Evolutionary conservation across 1,139 yeast genomes (phyloP).

Genomic region (Yamadazyma diospyri): DNA sequence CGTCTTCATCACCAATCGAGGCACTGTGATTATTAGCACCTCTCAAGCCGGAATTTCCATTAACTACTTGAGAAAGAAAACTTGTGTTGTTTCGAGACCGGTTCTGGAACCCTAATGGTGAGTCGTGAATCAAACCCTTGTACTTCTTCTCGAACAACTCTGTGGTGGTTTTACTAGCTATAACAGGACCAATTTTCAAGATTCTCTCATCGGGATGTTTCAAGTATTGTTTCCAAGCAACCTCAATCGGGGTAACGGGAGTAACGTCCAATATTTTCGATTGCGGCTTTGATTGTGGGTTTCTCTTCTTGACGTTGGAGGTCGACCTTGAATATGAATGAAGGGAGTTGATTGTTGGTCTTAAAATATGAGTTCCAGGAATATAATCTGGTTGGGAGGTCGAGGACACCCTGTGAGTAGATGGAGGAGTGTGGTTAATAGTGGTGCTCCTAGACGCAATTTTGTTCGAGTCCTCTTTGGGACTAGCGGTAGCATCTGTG

Average conservation of each 20-base stretch:
- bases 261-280: constrained; percentile 43
- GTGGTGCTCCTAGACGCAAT: constrained; percentile 7
- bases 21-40: constrained; percentile 8
- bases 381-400: constrained; percentile 32
- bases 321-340: constrained; percentile 27
- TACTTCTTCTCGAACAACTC: constrained; percentile 55
- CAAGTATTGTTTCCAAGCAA: constrained; percentile 64
- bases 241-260: constrained; percentile 58
- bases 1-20: constrained; percentile 6
- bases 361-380: constrained; percentile 56
- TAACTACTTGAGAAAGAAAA: constrained; percentile 53
- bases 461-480: constrained; percentile 10
- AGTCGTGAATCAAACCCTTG: constrained; percentile 55
- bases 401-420: constrained; percentile 2
- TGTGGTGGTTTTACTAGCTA: constrained; percentile 33
- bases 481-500: constrained; percentile 15
- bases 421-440: constrained; percentile 5
- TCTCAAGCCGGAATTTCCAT: constrained; percentile 39
- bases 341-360: constrained; percentile 48
- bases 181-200: constrained; percentile 57
- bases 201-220: constrained; percentile 67
- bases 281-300: constrained; percentile 17
- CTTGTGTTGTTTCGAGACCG: constrained; percentile 25
- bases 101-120: constrained; percentile 47
- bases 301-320: constrained; percentile 14